Evolutionary conservation across 179 eudicot genomes (phyloP), one percentile per base, ranked within the genome.

Genomic region (Nepenthes alata): DNA sequence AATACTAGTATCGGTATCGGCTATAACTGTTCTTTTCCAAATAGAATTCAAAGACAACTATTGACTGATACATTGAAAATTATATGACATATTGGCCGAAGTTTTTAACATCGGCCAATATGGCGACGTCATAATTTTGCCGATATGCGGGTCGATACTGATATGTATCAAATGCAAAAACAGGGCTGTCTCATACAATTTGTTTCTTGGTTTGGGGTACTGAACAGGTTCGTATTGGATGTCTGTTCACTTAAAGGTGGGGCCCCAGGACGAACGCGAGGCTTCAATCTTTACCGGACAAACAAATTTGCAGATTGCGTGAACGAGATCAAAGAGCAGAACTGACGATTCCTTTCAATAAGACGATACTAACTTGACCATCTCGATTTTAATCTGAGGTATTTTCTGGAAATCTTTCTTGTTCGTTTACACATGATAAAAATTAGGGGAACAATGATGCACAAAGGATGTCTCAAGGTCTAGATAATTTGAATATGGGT

Each of bases 201-300:
- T 16, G 6, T 11, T 70, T 11, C 9, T 37, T 36, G 56, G 51
- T 37, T 37, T 58, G 41, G n/a, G 12, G n/a, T 57, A 6, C 9
- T 11, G 64, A 49, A 53, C 74, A 90, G 96, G 82, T 71, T 74
- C 65, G 75, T 82, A 62, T 67, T 91, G 59, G 96, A 91, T 72
- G 67, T 84, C 44, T 81, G 85, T 58, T 80, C 80, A 0, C 72
- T 85, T 10, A 85, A 77, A 79, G 96, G 96, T 61, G 97, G 97
- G 58, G 94, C 94, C 45, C 97, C 94, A 0, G 87, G 87, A 15
- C 80, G 96, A 73, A 91, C 94, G 47, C 75, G 96, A 71, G 96
- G 96, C n/a, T 72, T 91, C 58, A 70, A 73, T 39, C 37, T 85
- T 38, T 64, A 77, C 36, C 71, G 70, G 5, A 57, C 48, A 34